Base-by-base conservation (phyloP, 441 rosid species). In the Euphorbia schlechtendalii region DNA sequence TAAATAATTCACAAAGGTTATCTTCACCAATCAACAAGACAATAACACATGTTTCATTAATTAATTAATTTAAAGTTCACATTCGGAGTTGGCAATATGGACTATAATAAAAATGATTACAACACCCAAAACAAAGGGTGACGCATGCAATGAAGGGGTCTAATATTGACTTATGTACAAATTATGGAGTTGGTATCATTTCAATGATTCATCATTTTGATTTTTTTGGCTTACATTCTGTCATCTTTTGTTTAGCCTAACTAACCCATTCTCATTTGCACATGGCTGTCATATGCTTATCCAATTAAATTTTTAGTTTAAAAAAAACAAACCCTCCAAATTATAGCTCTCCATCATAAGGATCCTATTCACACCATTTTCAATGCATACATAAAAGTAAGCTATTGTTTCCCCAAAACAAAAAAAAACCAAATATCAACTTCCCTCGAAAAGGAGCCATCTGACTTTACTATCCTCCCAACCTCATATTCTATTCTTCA, bases 151-250 rank as follows among this genome's bases (percentile, higher is more conserved):
- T 3, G 4, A 38, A 8, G 41, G 41, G 41, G 11, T 8, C 11
- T 38, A 38, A 62, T 46, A 36, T 18, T 17, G 27, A 5, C 8
- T 15, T 0, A 15, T 21, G n/a, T 4, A n/a, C n/a, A n/a, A n/a
- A n/a, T n/a, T n/a, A n/a, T n/a, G 67, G 69, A 73, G 72, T 74
- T 56, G 80, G 69, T 59, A 63, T 32, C 45, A 30, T 41, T 41
- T 22, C 52, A 10, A 48, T 48, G 21, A 48, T 48, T 18, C 28
- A 22, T 21, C 5, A 4, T 7, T 40, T 21, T 40, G 63, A 11
- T 30, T 17, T 40, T 60, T 68, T 56, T 27, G 66, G 40, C 55
- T 68, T 46, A 49, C 64, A 65, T 51, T 69, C 53, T 52, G 11
- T 24, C 59, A 10, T 30, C 6, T 3, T 7, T 7, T 7, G 7